Evolutionary conservation across 176 grass and related monocot species (phyloP).

Genomic region (Carex kokanica): DNA sequence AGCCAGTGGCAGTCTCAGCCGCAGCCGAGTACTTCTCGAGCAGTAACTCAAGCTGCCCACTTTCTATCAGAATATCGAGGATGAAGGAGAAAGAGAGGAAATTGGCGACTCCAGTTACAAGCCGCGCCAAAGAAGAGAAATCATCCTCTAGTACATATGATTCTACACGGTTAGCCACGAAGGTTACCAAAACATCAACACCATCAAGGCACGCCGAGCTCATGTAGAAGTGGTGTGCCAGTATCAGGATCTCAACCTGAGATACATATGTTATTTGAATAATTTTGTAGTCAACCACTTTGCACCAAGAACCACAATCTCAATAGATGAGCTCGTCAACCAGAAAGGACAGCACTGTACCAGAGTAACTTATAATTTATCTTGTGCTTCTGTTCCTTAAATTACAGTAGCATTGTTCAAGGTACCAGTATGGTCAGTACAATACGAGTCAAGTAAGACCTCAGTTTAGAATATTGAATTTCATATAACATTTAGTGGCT

Average conservation of each 20-base stretch:
- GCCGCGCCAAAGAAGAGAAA: constrained; percentile 11
- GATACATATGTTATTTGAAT: constrained; percentile 6
- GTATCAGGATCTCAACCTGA: constrained; percentile 96
- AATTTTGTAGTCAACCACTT: constrained; percentile 16
- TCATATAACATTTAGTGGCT: not conserved
- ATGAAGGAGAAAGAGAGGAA: constrained; percentile 95
- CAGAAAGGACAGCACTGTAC: not conserved
- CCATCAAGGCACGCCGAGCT: constrained; percentile 88
- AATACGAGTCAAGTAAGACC: not conserved
- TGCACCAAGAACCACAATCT: constrained; percentile 24
- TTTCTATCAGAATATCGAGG: constrained; percentile 91
- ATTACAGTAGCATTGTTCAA: not conserved
- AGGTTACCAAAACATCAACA: constrained; percentile 86
- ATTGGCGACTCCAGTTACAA: constrained; percentile 91
- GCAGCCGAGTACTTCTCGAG: constrained; percentile 82
- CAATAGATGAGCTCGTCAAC: not conserved
- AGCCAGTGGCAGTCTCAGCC: constrained; percentile 66
- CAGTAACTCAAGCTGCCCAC: constrained; percentile 78
- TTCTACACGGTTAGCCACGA: constrained; percentile 94
- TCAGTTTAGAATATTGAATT: constrained; percentile 2
- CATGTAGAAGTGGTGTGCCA: constrained; percentile 91
- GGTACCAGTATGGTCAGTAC: not conserved
- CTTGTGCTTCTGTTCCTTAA: not conserved
- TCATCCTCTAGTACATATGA: constrained; percentile 65
- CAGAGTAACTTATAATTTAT: not conserved